These are phyloP conservation scores for Hortaea werneckii DNA, from an alignment of 2,329 filamentous ascomycete species.

Conservation along the genomic window DNA sequence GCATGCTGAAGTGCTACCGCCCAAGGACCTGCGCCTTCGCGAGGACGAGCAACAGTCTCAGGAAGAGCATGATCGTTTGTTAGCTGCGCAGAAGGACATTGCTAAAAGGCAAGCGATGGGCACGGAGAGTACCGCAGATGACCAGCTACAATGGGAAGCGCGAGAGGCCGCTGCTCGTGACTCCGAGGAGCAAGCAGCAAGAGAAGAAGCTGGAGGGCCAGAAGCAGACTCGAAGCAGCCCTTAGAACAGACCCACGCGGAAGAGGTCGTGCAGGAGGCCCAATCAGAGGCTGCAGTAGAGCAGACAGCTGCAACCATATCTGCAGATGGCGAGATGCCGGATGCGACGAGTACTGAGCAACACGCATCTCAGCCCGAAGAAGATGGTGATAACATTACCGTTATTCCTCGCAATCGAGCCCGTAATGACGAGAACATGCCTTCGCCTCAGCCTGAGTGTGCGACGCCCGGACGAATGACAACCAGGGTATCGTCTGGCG, in stretches of 20 bases:
- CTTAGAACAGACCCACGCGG: conserved; percentile 15
- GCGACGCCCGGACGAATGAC: conserved; percentile 44
- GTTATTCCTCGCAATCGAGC: conserved; percentile 12
- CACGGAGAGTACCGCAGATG: conserved; percentile 45
- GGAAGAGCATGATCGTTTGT: conserved; percentile 42
- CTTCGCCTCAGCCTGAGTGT: not conserved
- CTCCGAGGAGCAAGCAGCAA: conserved; percentile 34
- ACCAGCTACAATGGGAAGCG: conserved; percentile 46
- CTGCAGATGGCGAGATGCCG: conserved; percentile 3
- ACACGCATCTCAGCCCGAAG: not conserved
- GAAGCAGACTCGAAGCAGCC: conserved; percentile 14
- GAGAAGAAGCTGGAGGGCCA: conserved; percentile 18
- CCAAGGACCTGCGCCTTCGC: conserved; percentile 24
- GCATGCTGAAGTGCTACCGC: conserved; percentile 13
- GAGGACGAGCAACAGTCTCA: conserved; percentile 36
- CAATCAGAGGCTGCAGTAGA: conserved; percentile 1
- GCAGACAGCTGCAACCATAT: conserved; percentile 1
- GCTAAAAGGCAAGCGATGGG: conserved; percentile 33
- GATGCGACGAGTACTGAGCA: not conserved
- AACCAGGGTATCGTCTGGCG: conserved; percentile 59
- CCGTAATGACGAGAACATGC: conserved; percentile 16
- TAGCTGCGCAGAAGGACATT: conserved; percentile 40
- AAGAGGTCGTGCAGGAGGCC: conserved; percentile 13
- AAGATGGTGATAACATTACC: conserved; percentile 17
- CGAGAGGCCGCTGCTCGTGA: conserved; percentile 23